These are phyloP conservation scores for Apiospora aurea DNA, from an alignment of 2,329 filamentous ascomycete genomes.

Conservation along the genomic window DNA sequence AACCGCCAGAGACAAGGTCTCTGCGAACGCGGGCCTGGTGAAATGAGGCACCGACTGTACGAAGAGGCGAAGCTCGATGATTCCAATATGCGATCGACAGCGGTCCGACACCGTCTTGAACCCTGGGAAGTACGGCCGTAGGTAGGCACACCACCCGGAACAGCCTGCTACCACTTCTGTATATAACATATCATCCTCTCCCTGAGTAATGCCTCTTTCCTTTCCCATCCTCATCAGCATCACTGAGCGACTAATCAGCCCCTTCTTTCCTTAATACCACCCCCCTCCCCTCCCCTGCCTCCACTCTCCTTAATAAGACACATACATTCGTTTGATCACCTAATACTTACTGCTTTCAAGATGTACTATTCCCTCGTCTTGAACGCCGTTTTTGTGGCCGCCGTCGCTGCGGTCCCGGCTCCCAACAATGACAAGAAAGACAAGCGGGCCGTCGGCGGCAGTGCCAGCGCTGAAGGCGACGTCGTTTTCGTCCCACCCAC, in stretches of 20 bases:
- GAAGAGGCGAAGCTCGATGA: not conserved
- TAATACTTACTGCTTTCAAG: not conserved
- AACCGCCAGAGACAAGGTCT: not conserved
- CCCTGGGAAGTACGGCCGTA: not conserved
- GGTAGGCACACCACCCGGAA: not conserved
- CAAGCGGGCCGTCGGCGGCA: not conserved
- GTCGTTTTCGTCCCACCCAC: not conserved
- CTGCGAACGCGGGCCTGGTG: not conserved
- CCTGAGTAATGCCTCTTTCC: not conserved
- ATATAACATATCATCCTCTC: constrained; percentile 7
- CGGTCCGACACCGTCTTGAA: not conserved
- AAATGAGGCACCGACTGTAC: not conserved
- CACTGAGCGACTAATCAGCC: not conserved
- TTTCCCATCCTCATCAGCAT: constrained; percentile 4
- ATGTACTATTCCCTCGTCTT: constrained; percentile 12
- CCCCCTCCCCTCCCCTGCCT: not conserved
- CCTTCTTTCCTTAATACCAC: not conserved
- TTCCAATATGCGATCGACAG: not conserved
- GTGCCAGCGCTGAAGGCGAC: not conserved
- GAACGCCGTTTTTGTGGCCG: not conserved
- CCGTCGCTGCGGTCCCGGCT: not conserved
- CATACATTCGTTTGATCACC: not conserved
- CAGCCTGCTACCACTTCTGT: not conserved
- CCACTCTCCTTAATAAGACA: constrained; percentile 5
- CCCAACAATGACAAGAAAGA: not conserved